Evolutionary conservation across 2,329 filamentous ascomycete species (phyloP), one percentile per base, ranked within the genome.

Genomic region (Fusarium euwallaceae): DNA sequence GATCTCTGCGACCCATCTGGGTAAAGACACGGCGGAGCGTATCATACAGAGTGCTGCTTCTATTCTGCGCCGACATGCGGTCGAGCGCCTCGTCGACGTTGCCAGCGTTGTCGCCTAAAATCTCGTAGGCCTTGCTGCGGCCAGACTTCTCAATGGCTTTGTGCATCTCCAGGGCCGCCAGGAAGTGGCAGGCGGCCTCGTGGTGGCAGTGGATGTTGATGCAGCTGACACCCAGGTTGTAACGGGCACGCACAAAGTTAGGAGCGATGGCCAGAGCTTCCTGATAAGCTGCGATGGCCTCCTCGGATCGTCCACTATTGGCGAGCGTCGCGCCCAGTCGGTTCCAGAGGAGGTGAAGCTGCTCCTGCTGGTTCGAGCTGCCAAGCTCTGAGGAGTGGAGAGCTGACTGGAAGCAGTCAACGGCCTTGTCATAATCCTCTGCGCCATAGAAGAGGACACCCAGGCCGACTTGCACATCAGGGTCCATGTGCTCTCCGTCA

Each of bases 381-480:
- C 97, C 97, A 39, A 92, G 89, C 83, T 98, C 95, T 1, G 94
- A 95, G 27, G 92, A 94, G 69, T 94, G 94, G 27, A 99, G 90
- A 1, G 97, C 96, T 1, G 96, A 92, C 66, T 93, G 94, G 89
- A 99, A 99, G 87, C 97, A 99, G 86, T 99, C 97, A 41, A 99
- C 96, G 0, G 97, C 97, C 86, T 99, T 99, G 82, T 97, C 94
- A 86, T 98, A 98, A 81, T 98, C 96, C 84, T 99, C 97, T 34
- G 94, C 95, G 61, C 96, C 97, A 84, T 99, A 99, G 86, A 99
- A 98, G 17, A 99, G 90, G 6, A 99, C 97, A 39, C 97, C 97
- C 2, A 99, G 89, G 1, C 97, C 97, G 68, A 99, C 97, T 84
- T 99, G 97, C 9, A 99, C 97, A 81, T 99, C 97, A 0, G 97